These are phyloP conservation scores for Penicillium dipodomyicola DNA, from an alignment of 495 filamentous ascomycete species.

Conservation along the genomic window DNA sequence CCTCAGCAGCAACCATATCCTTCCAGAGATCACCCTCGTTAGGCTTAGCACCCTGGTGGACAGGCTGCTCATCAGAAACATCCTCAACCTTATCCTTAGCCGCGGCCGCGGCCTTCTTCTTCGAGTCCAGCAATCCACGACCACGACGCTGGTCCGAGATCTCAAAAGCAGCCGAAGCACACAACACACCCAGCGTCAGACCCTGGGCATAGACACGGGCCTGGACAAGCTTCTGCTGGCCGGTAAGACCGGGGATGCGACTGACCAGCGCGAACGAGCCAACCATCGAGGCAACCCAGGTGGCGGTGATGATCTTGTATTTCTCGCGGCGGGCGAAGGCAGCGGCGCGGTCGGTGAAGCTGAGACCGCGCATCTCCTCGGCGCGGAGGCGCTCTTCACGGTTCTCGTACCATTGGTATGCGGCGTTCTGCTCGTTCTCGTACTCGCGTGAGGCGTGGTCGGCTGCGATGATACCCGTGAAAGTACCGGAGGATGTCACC, in stretches of 20 bases:
- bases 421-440: slow-evolving; percentile 66
- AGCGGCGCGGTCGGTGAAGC: slow-evolving; percentile 52
- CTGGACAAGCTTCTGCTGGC: slow-evolving; percentile 90
- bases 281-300: slow-evolving; percentile 82
- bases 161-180: slow-evolving; percentile 88
- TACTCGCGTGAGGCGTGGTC: slow-evolving; percentile 74
- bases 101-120: slow-evolving; percentile 41
- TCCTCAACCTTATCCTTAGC: background rate
- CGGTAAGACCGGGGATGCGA: slow-evolving; percentile 71
- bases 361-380: slow-evolving; percentile 48
- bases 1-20: slow-evolving; percentile 80
- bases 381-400: slow-evolving; percentile 52
- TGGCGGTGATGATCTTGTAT: slow-evolving; percentile 82
- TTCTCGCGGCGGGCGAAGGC: slow-evolving; percentile 73
- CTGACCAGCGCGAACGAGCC: slow-evolving; percentile 72
- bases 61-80: slow-evolving; percentile 60
- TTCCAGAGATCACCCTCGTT: slow-evolving; percentile 86
- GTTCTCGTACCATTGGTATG: slow-evolving; percentile 63
- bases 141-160: slow-evolving; percentile 74
- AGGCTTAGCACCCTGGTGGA: slow-evolving; percentile 54
- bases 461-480: slow-evolving; percentile 79
- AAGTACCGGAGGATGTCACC: slow-evolving; percentile 76
- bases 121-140: slow-evolving; percentile 53
- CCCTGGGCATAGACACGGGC: slow-evolving; percentile 98
- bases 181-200: slow-evolving; percentile 81